A percentile compares a stretch with the other conserved stretches of the same genome.
These are phyloP conservation scores for Somion occarium DNA, from an alignment of 1,284 basidiomycete species.

Conservation along the genomic window DNA sequence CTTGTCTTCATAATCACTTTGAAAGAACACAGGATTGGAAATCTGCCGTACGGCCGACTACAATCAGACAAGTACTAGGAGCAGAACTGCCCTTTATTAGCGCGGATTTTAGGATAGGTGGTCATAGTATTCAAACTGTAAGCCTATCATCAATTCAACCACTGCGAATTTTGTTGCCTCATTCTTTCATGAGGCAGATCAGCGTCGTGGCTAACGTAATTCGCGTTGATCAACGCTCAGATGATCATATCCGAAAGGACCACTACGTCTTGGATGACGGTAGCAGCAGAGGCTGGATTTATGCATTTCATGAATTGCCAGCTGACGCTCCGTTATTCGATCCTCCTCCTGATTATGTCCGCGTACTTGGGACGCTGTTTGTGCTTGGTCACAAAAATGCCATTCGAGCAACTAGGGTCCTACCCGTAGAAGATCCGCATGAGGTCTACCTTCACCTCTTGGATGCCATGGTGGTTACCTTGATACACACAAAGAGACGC, in stretches of 20 bases:
- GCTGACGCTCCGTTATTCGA: neutral
- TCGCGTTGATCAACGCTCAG: neutral
- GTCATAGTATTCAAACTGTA: slow-evolving; percentile 34
- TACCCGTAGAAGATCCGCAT: slow-evolving; percentile 46
- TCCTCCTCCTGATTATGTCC: neutral
- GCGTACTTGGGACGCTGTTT: neutral
- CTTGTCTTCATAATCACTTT: no score
- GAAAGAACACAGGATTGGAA: no score
- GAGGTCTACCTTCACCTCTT: slow-evolving; percentile 56
- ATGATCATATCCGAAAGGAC: neutral
- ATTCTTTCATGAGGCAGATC: neutral
- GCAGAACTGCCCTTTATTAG: slow-evolving; percentile 47
- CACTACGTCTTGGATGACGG: slow-evolving; percentile 26
- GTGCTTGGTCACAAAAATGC: slow-evolving; percentile 40
- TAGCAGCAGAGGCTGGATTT: slow-evolving; percentile 26
- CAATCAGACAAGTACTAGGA: slow-evolving; percentile 51
- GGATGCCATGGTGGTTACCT: slow-evolving; percentile 43
- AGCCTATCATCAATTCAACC: slow-evolving; percentile 4
- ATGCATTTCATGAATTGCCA: slow-evolving; percentile 6
- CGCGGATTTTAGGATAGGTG: slow-evolving; percentile 54
- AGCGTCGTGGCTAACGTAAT: neutral
- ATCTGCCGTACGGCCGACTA: slow-evolving; percentile 47
- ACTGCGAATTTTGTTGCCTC: slow-evolving; percentile 28
- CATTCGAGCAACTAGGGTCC: slow-evolving; percentile 29
- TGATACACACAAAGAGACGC: slow-evolving; percentile 30